Evolutionary conservation across 1,284 basidiomycete genomes (phyloP).

Genomic region (Sporisorium scitamineum): DNA sequence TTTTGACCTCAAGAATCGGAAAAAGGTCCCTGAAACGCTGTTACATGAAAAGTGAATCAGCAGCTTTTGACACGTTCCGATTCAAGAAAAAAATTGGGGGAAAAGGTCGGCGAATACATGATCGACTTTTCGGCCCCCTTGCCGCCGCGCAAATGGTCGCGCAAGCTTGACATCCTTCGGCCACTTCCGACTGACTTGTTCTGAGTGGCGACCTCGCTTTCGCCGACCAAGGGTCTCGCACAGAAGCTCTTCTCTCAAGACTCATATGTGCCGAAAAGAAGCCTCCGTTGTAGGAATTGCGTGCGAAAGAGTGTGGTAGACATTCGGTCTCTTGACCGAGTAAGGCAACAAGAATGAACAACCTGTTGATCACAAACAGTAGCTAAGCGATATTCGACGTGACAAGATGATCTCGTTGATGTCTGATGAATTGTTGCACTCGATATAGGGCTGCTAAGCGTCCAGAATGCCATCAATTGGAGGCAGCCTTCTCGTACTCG

Average conservation of each 20-base stretch:
- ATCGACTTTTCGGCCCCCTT: neutral
- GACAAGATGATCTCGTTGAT: neutral
- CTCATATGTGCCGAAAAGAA: neutral
- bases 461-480: neutral
- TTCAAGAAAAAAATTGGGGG: too few relatives aligned
- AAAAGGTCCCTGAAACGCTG: too few relatives aligned
- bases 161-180: neutral
- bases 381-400: too few relatives aligned
- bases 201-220: too few relatives aligned
- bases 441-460: neutral
- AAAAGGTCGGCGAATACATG: neutral
- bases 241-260: too few relatives aligned
- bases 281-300: neutral
- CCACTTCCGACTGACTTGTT: neutral
- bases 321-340: too few relatives aligned
- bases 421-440: neutral
- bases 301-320: neutral
- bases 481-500: conserved; percentile 45
- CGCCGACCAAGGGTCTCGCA: too few relatives aligned
- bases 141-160: neutral
- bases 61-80: neutral
- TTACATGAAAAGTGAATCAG: neutral
- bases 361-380: too few relatives aligned
- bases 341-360: too few relatives aligned
- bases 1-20: too few relatives aligned